Evolutionary conservation across 164 flowering plant species (phyloP).

Genomic region (Liriodendron chinense): DNA sequence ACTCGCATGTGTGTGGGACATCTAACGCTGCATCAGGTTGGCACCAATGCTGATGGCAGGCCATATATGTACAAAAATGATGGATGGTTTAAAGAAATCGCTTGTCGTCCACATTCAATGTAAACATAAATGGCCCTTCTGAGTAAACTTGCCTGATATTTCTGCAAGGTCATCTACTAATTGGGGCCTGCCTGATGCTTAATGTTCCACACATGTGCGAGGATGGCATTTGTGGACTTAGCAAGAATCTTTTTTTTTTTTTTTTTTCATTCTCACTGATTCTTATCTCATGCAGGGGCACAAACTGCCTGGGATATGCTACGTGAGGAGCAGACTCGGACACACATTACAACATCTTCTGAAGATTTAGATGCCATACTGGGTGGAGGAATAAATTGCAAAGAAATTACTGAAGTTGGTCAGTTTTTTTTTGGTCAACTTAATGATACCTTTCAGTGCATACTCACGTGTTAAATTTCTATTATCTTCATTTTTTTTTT

Average conservation of each 20-base stretch:
- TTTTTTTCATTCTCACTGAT: neutral
- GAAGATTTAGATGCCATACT: constrained; percentile 71
- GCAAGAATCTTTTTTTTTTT: neutral
- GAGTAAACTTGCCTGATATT: too few species aligned
- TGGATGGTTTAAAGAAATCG: neutral
- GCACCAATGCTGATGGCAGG: too few species aligned
- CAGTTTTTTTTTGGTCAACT: constrained; percentile 20
- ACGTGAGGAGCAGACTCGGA: constrained; percentile 50
- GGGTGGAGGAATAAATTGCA: constrained; percentile 89
- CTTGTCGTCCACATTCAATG: neutral
- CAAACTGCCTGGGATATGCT: constrained; percentile 96
- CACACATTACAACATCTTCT: constrained; percentile 78
- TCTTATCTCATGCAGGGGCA: constrained; percentile 47
- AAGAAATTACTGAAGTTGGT: constrained; percentile 96
- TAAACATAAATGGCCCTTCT: neutral
- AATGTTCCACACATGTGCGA: neutral
- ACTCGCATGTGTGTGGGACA: too few species aligned
- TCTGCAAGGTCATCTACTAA: too few species aligned
- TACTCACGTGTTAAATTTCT: neutral
- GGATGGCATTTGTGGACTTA: neutral
- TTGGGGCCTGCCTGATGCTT: neutral
- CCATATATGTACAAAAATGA: too few species aligned
- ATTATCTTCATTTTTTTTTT: neutral
- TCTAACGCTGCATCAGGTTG: too few species aligned
- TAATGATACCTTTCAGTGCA: neutral